Evolutionary conservation across 192 early-diverging fungal species (phyloP).

Genomic region (Dispira parvispora): DNA sequence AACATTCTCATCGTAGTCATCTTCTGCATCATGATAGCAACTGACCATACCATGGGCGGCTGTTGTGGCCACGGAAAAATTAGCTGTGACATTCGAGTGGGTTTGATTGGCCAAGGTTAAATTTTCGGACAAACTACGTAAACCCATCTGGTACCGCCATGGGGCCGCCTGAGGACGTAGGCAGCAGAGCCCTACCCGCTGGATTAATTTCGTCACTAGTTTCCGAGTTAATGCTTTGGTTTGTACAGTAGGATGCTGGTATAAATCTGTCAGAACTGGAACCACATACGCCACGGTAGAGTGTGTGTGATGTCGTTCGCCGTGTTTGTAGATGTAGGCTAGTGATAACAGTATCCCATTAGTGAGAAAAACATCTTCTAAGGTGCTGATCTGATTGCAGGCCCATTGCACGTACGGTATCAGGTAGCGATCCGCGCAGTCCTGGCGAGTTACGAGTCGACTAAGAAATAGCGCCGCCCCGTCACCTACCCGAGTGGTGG

Average conservation of each 20-base stretch:
- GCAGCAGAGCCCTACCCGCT: conserved; percentile 66
- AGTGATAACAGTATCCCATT: conserved; percentile 48
- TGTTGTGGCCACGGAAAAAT: neutral
- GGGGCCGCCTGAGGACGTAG: conserved; percentile 48
- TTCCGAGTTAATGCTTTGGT: conserved; percentile 65
- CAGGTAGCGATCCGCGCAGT: conserved; percentile 42
- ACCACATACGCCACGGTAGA: conserved; percentile 30
- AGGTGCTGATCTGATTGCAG: conserved; percentile 14
- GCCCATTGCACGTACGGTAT: conserved; percentile 59
- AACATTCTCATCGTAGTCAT: too few species aligned
- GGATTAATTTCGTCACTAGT: conserved; percentile 60
- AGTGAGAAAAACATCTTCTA: conserved; percentile 30
- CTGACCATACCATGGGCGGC: neutral
- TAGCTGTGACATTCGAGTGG: neutral
- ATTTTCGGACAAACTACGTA: conserved; percentile 2
- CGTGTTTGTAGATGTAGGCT: conserved; percentile 49
- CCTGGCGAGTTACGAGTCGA: conserved; percentile 66
- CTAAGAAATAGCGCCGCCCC: conserved; percentile 67
- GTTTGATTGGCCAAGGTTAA: neutral
- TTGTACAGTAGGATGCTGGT: conserved; percentile 33
- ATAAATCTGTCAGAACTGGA: conserved; percentile 22
- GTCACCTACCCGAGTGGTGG: conserved; percentile 74
- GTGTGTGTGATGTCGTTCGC: conserved; percentile 41
- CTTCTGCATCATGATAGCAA: neutral
- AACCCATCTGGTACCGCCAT: conserved; percentile 56